A percentile compares a stretch with the other conserved stretches of the same genome.
These are phyloP conservation scores for Talaromyces verruculosus DNA, from an alignment of 2,329 filamentous ascomycete genomes.

Conservation along the genomic window DNA sequence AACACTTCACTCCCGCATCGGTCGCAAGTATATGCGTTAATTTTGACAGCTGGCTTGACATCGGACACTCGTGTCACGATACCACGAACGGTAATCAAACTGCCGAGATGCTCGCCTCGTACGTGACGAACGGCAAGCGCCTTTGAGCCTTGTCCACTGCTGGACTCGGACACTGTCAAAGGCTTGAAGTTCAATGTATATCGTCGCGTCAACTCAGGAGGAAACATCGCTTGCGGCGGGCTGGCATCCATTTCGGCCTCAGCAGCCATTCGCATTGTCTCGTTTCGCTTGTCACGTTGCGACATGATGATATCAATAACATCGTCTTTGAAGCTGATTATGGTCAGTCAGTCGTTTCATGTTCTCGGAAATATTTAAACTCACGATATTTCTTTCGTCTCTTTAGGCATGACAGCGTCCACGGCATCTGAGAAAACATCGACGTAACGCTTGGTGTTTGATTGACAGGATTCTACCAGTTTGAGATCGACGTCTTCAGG, in stretches of 20 bases:
- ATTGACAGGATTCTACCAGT: constrained; percentile 75
- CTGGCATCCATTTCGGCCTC: constrained; percentile 66
- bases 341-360: constrained; percentile 25
- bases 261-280: constrained; percentile 66
- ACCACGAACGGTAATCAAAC: constrained; percentile 88
- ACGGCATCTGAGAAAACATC: constrained; percentile 87
- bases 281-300: constrained; percentile 82
- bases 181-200: constrained; percentile 98
- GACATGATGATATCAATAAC: constrained; percentile 96
- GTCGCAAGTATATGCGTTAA: constrained; percentile 97
- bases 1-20: constrained; percentile 96
- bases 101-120: constrained; percentile 85
- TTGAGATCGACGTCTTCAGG: constrained; percentile 67
- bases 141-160: constrained; percentile 58
- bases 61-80: constrained; percentile 95
- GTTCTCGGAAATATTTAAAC: constrained; percentile 29
- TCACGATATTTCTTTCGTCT: constrained; percentile 74
- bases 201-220: constrained; percentile 83
- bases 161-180: constrained; percentile 68
- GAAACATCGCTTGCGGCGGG: constrained; percentile 74
- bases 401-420: constrained; percentile 79
- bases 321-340: constrained; percentile 84
- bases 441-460: constrained; percentile 92
- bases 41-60: constrained; percentile 95
- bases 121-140: constrained; percentile 89